Base-by-base conservation (phyloP, 2,329 filamentous ascomycete species). In the Penicillium rolfsii region DNA sequence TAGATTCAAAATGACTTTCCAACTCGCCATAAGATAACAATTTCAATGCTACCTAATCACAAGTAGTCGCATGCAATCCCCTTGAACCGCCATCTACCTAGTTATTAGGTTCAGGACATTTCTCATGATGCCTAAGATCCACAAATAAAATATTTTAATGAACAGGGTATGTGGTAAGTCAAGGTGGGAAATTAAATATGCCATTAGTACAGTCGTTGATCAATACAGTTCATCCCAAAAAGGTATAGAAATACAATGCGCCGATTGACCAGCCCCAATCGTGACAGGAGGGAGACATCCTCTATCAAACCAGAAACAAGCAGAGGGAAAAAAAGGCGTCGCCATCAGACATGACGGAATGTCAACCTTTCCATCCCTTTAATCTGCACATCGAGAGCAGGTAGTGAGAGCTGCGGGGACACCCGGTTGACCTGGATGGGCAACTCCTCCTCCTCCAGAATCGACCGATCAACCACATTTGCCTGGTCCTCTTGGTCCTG, bases 351-450 rank as follows among this genome's bases (percentile, higher is more conserved):
- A 28, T 53, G 8, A 43, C 46, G 60, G 16, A 67, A 54, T 11
- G 59, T 62, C 61, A 68, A 50, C 0, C 43, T 58, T 14, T 69
- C 60, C 8, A 68, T 62, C 33, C 62, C 65, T 5, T 55, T 61
- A 12, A 68, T 60, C 22, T 65, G 60, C 35, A 60, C 22, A 62
- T 69, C 64, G 30, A 69, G 52, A 30, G 60, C 57, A 11, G 64
- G 65, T 45, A 68, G 22, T 26, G 60, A 61, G 14, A 68, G 48
- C 16, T 67, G 59, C 38, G 67, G 67, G n/a, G 59, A 63, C 8
- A 59, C 57, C 24, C 57, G 62, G 24, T 69, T 52, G 3, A 62
- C 36, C 5, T 50, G 58, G 26, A 62, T 64, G 52, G 35, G 60
- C 19, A 43, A 48, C 46, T 38, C 57, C 52, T 38, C 58, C 49